phyloP scores from a whole-genome alignment of 768 basidiomycete genomes.

The Pleurotus ostreatus region DNA sequence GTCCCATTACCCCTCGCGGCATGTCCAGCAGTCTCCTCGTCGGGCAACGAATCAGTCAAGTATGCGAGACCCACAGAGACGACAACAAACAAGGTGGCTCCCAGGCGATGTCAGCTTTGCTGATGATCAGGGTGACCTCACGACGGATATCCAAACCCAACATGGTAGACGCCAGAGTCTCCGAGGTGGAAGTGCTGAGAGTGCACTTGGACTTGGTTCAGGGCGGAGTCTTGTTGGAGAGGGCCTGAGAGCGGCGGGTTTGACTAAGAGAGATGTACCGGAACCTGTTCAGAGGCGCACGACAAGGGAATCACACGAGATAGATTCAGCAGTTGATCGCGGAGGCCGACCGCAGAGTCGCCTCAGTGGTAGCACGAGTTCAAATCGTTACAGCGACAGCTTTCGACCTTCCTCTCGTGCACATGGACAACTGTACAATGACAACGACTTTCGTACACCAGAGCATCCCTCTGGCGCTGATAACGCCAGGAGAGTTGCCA shows the following conservation, averaged over 20 bases:
- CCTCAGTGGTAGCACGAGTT: not conserved
- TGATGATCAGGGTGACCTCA: not conserved
- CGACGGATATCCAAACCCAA: not conserved
- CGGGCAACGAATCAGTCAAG: constrained; percentile 28
- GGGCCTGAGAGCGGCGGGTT: constrained; percentile 66
- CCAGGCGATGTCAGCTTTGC: constrained; percentile 37
- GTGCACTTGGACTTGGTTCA: constrained; percentile 39
- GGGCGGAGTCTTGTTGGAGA: constrained; percentile 63
- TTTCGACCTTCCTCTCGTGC: not conserved
- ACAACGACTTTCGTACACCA: constrained; percentile 1
- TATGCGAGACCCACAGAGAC: constrained; percentile 43
- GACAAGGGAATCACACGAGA: constrained; percentile 1
- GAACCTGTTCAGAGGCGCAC: constrained; percentile 15
- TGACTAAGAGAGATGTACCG: constrained; percentile 33
- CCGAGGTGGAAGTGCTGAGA: constrained; percentile 71
- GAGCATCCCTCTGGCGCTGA: constrained; percentile 21
- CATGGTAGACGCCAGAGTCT: constrained; percentile 49
- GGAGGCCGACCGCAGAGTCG: not conserved
- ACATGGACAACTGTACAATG: not conserved
- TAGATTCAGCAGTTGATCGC: not conserved
- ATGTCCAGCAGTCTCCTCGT: constrained; percentile 11
- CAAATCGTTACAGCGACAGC: constrained; percentile 1
- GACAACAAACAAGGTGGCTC: constrained; percentile 50
- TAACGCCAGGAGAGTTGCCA: constrained; percentile 10
- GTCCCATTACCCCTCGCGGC: not conserved